Base-by-base conservation (phyloP, 306 rosid species). In the Neltuma alba region DNA sequence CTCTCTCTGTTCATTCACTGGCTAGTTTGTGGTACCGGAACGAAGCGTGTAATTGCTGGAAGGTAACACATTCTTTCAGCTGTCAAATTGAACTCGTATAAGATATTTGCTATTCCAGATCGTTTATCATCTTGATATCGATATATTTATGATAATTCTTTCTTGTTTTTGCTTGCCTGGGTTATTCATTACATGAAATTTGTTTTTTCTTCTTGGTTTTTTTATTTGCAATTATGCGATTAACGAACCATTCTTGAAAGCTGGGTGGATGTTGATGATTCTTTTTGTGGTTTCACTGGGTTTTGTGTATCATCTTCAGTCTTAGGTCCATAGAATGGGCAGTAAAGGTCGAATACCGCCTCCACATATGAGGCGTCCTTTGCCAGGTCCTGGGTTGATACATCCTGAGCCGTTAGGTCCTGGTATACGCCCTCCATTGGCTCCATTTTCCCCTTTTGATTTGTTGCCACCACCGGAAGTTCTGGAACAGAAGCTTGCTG, bases 401-500 rank as follows among this genome's bases (percentile, higher is more conserved):
- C 91, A 78, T 78, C 91, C 85, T 15, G 97, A 91, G 28, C 79
- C 81, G 21, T 62, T 74, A 44, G 92, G 87, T 37, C 85, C 50
- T 0, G 87, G 84, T 31, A 61, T 82, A 42, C 96, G 84, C 69
- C 92, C 87, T 23, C 88, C 81, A 1, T 86, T 81, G 1, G 85
- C 84, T 21, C 66, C 76, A 48, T 91, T 82, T 69, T 76, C 96
- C 9, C 97, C 91, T 1, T 91, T 84, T 30, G 94, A 93, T 44
- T 76, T 91, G 81, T 65, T 91, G 77, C 98, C 97, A 16, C 92
- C 92, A 7, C 95, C 98, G 0, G 92, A 89, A 78, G 89, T 92
- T 33, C 79, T 95, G 97, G 99, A 92, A 80, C 99, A 95, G 87
- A 92, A 93, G 89, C 87, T 95, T 20, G 97, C 94, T 14, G 83